phyloP scores from a whole-genome alignment of 2,329 filamentous ascomycete species.

The Shiraia sp. region DNA sequence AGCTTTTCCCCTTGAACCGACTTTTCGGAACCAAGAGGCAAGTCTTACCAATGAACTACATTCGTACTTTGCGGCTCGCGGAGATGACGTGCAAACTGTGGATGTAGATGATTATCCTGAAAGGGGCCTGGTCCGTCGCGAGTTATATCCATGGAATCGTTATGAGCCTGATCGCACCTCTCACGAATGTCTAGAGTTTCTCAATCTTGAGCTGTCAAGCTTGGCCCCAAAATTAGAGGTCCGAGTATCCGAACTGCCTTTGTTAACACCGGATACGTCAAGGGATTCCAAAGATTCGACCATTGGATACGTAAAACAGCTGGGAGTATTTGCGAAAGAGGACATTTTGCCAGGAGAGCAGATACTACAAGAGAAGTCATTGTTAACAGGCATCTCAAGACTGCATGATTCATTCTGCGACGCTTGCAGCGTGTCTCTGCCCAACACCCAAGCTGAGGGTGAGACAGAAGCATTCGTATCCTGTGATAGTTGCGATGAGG shows the following conservation, averaged over 20 bases:
- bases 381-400: conserved; percentile 86
- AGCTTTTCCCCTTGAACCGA: conserved; percentile 58
- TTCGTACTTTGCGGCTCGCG: conserved; percentile 26
- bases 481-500: conserved; percentile 61
- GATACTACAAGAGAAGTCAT: conserved; percentile 79
- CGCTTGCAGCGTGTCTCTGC: conserved; percentile 68
- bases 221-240: conserved; percentile 85
- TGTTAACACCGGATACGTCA: conserved; percentile 56
- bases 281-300: conserved; percentile 53
- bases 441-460: conserved; percentile 6
- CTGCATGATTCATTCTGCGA: conserved; percentile 87
- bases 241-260: conserved; percentile 73
- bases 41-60: conserved; percentile 50
- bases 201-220: conserved; percentile 70
- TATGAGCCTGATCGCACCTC: conserved; percentile 63
- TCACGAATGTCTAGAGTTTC: conserved; percentile 60
- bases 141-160: conserved; percentile 66
- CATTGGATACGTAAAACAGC: conserved; percentile 68
- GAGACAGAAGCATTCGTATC: conserved; percentile 38
- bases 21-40: conserved; percentile 58
- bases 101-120: conserved; percentile 66
- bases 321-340: conserved; percentile 86
- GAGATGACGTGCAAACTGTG: conserved; percentile 44
- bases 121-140: conserved; percentile 67
- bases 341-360: conserved; percentile 76